These are phyloP conservation scores for Talaromyces sp. DNA, from an alignment of 2,329 filamentous ascomycete genomes.

Conservation along the genomic window DNA sequence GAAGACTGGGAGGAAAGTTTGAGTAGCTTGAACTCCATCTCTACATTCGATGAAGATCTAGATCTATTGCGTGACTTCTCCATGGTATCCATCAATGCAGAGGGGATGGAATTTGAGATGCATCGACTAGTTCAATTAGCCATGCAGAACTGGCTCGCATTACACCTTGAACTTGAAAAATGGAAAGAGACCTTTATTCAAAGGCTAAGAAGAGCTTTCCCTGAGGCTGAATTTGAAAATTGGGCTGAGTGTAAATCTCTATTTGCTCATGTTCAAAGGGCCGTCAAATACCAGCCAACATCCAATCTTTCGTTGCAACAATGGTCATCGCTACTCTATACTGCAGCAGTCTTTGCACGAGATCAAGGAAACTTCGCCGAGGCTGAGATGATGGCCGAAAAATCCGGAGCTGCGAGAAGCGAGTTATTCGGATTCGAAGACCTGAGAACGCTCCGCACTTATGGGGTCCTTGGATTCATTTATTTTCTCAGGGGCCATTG, in stretches of 20 bases:
- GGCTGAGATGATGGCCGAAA: background rate
- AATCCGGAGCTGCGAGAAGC: background rate
- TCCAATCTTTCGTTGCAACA: background rate
- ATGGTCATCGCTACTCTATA: background rate
- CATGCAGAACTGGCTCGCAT: constrained; percentile 7
- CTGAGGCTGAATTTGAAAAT: background rate
- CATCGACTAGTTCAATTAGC: constrained; percentile 15
- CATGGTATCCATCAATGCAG: constrained; percentile 3
- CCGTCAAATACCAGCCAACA: background rate
- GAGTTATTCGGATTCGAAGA: background rate
- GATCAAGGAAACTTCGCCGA: background rate
- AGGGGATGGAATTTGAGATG: constrained; percentile 6
- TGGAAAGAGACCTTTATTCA: constrained; percentile 7
- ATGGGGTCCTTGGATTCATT: background rate
- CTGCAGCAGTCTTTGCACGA: background rate
- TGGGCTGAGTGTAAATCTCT: constrained; percentile 1
- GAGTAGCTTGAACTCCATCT: background rate
- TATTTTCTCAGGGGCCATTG: background rate
- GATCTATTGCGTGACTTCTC: constrained; percentile 3
- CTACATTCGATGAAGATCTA: constrained; percentile 7
- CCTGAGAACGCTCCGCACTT: background rate
- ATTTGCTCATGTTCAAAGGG: constrained; percentile 3
- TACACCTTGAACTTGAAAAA: background rate
- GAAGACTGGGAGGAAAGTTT: background rate
- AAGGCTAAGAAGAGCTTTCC: background rate